A percentile compares a stretch with the other conserved stretches of the same genome.
Conservation (phyloP, 2,329 filamentous ascomycete species). For the Knufia petricola region DNA sequence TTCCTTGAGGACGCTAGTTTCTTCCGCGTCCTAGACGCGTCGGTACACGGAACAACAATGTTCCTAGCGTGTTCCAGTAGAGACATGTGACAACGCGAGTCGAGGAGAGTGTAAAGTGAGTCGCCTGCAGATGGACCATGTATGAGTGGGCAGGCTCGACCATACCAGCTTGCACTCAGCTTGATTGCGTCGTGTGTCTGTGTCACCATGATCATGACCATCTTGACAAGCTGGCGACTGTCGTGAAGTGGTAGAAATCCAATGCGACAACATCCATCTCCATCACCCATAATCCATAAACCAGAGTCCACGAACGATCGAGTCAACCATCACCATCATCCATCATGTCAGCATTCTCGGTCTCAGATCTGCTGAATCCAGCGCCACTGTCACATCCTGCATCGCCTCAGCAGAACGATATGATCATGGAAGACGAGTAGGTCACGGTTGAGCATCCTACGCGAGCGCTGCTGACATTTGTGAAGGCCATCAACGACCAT, state of each 20-base stretch:
- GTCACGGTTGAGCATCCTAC: not conserved
- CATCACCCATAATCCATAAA: no score
- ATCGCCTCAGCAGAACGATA: not conserved
- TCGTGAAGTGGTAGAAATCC: not conserved
- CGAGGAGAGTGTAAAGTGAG: not conserved
- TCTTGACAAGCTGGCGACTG: not conserved
- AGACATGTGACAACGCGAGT: not conserved
- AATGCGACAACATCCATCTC: not conserved
- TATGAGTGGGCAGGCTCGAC: not conserved
- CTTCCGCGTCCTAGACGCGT: no score
- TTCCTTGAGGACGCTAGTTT: no score
- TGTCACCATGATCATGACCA: not conserved
- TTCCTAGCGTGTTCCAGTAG: not conserved
- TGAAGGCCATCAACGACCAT: conserved; percentile 1
- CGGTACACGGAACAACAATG: no score
- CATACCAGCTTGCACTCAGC: not conserved
- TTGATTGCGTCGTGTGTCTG: not conserved
- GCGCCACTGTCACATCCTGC: conserved; percentile 5
- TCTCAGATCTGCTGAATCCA: conserved; percentile 10
- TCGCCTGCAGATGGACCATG: not conserved
- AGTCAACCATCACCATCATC: not conserved
- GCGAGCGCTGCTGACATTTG: not conserved
- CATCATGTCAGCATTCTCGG: conserved; percentile 8
- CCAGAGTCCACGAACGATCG: no score
- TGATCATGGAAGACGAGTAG: not conserved